phyloP scores from a whole-genome alignment of 2,329 filamentous ascomycete species.

The Apiospora arundinis region DNA sequence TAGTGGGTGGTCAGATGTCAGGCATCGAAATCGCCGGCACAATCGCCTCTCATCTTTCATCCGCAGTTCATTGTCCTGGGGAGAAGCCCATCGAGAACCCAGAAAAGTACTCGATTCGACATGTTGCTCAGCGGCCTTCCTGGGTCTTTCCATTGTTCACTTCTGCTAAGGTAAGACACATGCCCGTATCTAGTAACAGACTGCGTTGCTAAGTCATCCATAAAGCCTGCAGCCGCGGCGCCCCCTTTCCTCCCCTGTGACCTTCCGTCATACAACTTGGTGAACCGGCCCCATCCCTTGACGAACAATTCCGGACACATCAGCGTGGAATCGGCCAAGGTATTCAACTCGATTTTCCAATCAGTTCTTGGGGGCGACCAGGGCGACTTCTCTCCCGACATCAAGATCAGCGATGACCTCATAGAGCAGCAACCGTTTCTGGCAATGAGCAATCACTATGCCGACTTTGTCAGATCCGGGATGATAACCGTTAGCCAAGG shows the following conservation, averaged over 20 bases:
- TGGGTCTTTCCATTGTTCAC: constrained; percentile 73
- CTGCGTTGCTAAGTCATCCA: constrained; percentile 35
- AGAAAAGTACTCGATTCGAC: constrained; percentile 65
- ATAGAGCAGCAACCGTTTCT: constrained; percentile 66
- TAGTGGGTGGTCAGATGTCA: constrained; percentile 84
- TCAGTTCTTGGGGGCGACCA: constrained; percentile 60
- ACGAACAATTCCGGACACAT: constrained; percentile 71
- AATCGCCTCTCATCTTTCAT: constrained; percentile 74
- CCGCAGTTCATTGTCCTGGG: constrained; percentile 60
- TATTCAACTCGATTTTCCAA: constrained; percentile 58
- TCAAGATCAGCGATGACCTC: constrained; percentile 47
- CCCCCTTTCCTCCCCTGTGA: constrained; percentile 76
- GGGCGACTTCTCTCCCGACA: constrained; percentile 52
- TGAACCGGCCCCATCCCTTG: constrained; percentile 64
- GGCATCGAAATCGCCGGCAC: constrained; percentile 78
- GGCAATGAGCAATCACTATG: constrained; percentile 74
- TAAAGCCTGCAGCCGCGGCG: constrained; percentile 51
- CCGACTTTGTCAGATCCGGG: constrained; percentile 74
- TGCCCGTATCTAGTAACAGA: neutral
- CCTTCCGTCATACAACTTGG: constrained; percentile 73
- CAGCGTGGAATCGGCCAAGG: constrained; percentile 59
- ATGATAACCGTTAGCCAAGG: constrained; percentile 60
- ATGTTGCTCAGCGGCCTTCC: constrained; percentile 72
- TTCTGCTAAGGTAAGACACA: constrained; percentile 52
- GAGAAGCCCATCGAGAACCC: constrained; percentile 47